Base-by-base conservation (phyloP, 768 basidiomycete species). In the Tulasnella calospora region DNA sequence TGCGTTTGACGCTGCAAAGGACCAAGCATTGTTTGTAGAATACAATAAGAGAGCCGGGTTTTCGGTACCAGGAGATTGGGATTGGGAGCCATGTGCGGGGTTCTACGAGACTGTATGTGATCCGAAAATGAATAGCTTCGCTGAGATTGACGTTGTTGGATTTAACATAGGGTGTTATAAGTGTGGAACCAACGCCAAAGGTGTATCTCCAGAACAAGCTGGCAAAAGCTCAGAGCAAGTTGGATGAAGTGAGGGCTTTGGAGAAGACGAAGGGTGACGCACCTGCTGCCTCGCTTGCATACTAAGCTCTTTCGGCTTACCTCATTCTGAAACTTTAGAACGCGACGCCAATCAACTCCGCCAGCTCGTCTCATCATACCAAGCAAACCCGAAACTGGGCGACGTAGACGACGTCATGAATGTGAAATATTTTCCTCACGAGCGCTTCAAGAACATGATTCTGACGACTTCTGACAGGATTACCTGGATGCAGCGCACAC, bases 151-250 rank as follows among this genome's bases (percentile, higher is more conserved):
- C 40, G 57, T 30, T 36, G 21, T 10, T 67, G 21, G 35, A 33
- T 3, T 15, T 13, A 15, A 47, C 15, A 5, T 80, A 92, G 92
- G 86, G 85, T 55, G 88, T 87, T 8, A 88, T 94, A 84, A 90
- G 85, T 82, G 83, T 91, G 17, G 94, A 94, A 46, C 85, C 88
- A 30, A 88, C 88, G 10, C 90, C 94, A 0, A 94, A 93, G 83
- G 87, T 93, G 2, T 89, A 92, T 82, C 85, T 95, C 30, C 94
- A 95, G 85, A 95, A 95, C 83, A 92, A 91, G 80, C 87, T 94
- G 35, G 84, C 85, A 73, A 88, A 87, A 78, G 89, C 88, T 78
- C 87, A 89, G 77, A 85, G 83, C 44, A 94, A 92, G 84, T 82
- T 93, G n/a, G 82, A 85, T 74, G 93, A 94, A 80, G 83, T 93